phyloP scores from a whole-genome alignment of 495 filamentous ascomycete genomes.

The Penicillium parvum region DNA sequence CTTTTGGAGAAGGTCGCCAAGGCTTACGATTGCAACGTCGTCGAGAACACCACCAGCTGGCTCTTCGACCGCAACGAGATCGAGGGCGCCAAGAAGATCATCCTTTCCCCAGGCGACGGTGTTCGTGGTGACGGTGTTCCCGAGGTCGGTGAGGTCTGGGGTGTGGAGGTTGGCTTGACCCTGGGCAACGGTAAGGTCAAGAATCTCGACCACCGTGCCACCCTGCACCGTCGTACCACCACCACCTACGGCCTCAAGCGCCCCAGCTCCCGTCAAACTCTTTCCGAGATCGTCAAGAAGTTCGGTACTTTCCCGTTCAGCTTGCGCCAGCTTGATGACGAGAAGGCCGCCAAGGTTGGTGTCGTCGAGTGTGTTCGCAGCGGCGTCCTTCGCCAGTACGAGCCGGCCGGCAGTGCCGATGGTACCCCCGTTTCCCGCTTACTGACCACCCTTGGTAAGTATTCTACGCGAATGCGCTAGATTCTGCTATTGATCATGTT shows the following conservation, averaged over 20 bases:
- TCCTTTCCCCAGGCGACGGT: slow-evolving; percentile 76
- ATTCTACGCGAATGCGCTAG: background rate
- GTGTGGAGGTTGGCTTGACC: slow-evolving; percentile 90
- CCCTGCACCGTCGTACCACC: slow-evolving; percentile 85
- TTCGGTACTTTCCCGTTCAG: slow-evolving; percentile 98
- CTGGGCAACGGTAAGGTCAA: slow-evolving; percentile 92
- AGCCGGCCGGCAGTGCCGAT: slow-evolving; percentile 91
- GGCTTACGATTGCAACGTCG: slow-evolving; percentile 83
- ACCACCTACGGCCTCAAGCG: slow-evolving; percentile 90
- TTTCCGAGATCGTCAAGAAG: slow-evolving; percentile 92
- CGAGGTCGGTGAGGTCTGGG: slow-evolving; percentile 94
- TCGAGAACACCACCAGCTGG: slow-evolving; percentile 98
- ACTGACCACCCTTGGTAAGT: slow-evolving; percentile 85
- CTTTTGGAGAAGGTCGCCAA: slow-evolving; percentile 89
- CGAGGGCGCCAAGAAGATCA: slow-evolving; percentile 97
- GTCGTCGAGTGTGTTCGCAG: slow-evolving; percentile 91
- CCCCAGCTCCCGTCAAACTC: slow-evolving; percentile 79
- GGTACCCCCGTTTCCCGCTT: slow-evolving; percentile 74
- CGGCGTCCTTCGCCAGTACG: slow-evolving; percentile 89
- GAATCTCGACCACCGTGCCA: slow-evolving; percentile 77
- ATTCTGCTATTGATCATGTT: slow-evolving; percentile 7
- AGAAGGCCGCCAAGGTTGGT: slow-evolving; percentile 92
- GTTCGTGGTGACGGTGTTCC: slow-evolving; percentile 88
- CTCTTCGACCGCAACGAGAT: slow-evolving; percentile 94
- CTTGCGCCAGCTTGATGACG: slow-evolving; percentile 92